Conservation (phyloP, 2,329 filamentous ascomycete genomes). For the Phaeosphaeriaceae sp. region DNA sequence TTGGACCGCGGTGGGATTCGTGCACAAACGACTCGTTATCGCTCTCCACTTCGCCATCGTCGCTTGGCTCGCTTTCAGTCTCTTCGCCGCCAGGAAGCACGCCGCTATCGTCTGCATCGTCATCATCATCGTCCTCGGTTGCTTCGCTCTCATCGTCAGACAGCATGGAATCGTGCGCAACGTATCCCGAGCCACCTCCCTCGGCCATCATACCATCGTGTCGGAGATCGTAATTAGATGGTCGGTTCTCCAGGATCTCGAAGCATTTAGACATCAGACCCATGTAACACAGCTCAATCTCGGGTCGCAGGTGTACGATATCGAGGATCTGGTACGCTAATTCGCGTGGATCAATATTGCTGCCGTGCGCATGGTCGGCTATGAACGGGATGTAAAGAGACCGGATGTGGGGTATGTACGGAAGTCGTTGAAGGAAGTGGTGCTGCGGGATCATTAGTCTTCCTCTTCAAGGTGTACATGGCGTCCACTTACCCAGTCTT, state of each 20-base stretch:
- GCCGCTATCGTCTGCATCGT: constrained; percentile 58
- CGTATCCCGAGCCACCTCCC: constrained; percentile 30
- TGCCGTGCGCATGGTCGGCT: constrained; percentile 64
- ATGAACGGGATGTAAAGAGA: constrained; percentile 75
- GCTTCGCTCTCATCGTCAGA: constrained; percentile 48
- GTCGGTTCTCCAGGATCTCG: constrained; percentile 74
- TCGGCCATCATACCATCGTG: constrained; percentile 38
- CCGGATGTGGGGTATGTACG: constrained; percentile 72
- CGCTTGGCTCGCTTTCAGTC: constrained; percentile 41
- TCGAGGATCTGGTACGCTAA: constrained; percentile 79
- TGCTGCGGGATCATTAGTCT: constrained; percentile 60
- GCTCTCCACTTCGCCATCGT: constrained; percentile 52
- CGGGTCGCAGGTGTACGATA: constrained; percentile 76
- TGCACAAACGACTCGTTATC: constrained; percentile 61
- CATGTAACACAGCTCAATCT: constrained; percentile 79
- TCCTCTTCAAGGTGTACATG: neutral
- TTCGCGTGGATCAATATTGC: constrained; percentile 68
- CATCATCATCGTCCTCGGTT: constrained; percentile 57
- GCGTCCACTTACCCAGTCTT: constrained; percentile 71
- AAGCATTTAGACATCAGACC: constrained; percentile 81
- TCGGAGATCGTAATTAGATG: constrained; percentile 52
- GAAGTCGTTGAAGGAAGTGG: constrained; percentile 77
- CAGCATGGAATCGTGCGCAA: constrained; percentile 38
- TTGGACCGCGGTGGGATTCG: constrained; percentile 56
- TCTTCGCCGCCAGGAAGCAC: constrained; percentile 56